phyloP scores from a whole-genome alignment of 768 basidiomycete species.

The Boletellus sp. region DNA sequence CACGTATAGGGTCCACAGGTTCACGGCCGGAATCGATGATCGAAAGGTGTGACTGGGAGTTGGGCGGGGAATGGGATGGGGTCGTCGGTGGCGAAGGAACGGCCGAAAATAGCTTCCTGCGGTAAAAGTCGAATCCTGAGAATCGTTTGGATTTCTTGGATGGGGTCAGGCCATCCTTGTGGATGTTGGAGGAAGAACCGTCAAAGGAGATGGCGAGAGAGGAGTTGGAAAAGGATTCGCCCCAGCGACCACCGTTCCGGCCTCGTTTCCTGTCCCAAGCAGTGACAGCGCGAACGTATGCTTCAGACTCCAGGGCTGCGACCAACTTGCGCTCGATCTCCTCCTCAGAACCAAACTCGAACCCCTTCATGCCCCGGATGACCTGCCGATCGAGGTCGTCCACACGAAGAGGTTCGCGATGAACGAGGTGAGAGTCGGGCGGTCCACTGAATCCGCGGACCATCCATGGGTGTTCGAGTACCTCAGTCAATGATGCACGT shows the following conservation, averaged over 20 bases:
- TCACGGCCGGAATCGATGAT: conserved; percentile 47
- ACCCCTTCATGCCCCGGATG: conserved; percentile 88
- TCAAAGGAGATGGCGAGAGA: conserved; percentile 66
- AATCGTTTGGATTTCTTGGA: conserved; percentile 79
- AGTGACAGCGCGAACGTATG: conserved; percentile 68
- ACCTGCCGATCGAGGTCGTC: conserved; percentile 88
- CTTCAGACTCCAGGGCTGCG: conserved; percentile 72
- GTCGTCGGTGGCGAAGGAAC: conserved; percentile 46
- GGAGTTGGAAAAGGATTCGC: conserved; percentile 58
- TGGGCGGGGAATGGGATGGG: conserved; percentile 58
- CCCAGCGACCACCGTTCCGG: conserved; percentile 46
- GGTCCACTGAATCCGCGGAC: conserved; percentile 77
- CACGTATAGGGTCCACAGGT: conserved; percentile 78
- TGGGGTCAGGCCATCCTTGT: conserved; percentile 41
- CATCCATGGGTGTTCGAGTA: conserved; percentile 92
- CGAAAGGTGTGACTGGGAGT: conserved; percentile 54
- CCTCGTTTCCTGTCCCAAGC: conserved; percentile 74
- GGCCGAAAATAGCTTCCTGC: conserved; percentile 77
- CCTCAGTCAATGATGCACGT: conserved; percentile 81
- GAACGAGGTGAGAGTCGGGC: conserved; percentile 80
- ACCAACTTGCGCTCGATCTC: conserved; percentile 76
- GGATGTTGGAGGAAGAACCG: conserved; percentile 38
- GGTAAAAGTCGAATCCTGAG: conserved; percentile 92
- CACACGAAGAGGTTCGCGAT: conserved; percentile 82
- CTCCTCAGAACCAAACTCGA: conserved; percentile 90